A percentile compares a stretch with the other conserved stretches of the same genome.
phyloP scores from a whole-genome alignment of 257 asterid species.

The Solanum sejunctum region DNA sequence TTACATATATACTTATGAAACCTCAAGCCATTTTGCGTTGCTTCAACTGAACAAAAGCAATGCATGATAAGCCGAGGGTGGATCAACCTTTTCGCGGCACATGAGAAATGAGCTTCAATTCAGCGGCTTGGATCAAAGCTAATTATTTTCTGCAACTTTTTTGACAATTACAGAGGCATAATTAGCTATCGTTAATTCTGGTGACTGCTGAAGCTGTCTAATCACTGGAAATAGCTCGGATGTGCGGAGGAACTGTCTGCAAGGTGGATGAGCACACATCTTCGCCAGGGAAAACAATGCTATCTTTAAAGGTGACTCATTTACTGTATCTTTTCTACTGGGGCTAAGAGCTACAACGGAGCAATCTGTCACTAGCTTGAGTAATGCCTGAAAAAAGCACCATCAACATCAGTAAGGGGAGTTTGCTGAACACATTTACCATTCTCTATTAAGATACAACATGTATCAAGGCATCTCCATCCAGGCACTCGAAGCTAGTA shows the following conservation, averaged over 20 bases:
- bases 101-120: neutral
- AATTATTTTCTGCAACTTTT: constrained; percentile 45
- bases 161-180: constrained; percentile 61
- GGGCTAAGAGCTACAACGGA: constrained; percentile 69
- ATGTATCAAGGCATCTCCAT: neutral
- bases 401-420: neutral
- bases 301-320: constrained; percentile 83
- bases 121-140: neutral
- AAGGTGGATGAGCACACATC: constrained; percentile 90
- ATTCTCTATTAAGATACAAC: neutral
- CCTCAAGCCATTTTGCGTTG: neutral
- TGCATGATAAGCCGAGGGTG: neutral
- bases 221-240: constrained; percentile 65
- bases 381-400: constrained; percentile 52
- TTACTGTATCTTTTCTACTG: constrained; percentile 41
- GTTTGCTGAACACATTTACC: neutral
- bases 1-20: neutral
- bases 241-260: constrained; percentile 64
- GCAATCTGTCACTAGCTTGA: constrained; percentile 79
- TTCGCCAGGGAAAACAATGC: constrained; percentile 79
- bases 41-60: neutral
- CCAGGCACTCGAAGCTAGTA: neutral
- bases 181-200: constrained; percentile 76
- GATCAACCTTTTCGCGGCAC: neutral
- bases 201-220: constrained; percentile 78